Evolutionary conservation across 306 rosid species (phyloP), one percentile per base, ranked within the genome.

Genomic region (Cicer arietinum): DNA sequence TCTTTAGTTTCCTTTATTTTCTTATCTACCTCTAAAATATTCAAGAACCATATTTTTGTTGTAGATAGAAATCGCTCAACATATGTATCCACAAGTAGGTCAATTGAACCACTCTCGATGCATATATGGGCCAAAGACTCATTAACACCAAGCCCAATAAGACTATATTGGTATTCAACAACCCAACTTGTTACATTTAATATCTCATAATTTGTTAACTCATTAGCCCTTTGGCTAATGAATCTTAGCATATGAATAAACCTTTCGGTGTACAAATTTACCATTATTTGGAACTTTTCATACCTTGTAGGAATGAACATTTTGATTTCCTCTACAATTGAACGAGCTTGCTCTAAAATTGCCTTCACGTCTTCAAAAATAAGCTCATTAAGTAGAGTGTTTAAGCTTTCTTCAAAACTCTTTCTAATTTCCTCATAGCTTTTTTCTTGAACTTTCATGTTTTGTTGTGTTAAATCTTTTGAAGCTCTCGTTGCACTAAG

Each of bases 171-270:
- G 89, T 86, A 91, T 86, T 94, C 98, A 79, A 91, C 96, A 35
- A 94, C 97, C 98, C 98, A 94, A 62, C 97, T 94, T 53, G 98
- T 94, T 89, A 94, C 97, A 96, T 91, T 94, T 56, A 94, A 83
- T 84, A 90, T 94, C 87, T 94, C 98, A 54, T 90, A 89, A 76
- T 94, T 94, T n/a, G 98, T 91, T 77, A 94, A 77, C 13, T 89
- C 90, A 79, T 84, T 90, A 8, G 97, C 93, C 77, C 96, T 89
- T 83, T 94, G 97, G 50, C 98, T 91, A 40, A 94, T 90, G 76
- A 91, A 78, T 86, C 97, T 87, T 67, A 94, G 98, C 96, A 94
- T 90, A 88, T 91, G 98, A 86, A 85, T 92, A 74, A 94, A 94
- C 81, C 98, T 86, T 85, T 94, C 98, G 0, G 97, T 91, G 78